Percentiles rank a stretch among this genome's conserved stretches.
phyloP scores from a whole-genome alignment of 2,329 filamentous ascomycete genomes.

The Ophioceras dolichostomum region DNA sequence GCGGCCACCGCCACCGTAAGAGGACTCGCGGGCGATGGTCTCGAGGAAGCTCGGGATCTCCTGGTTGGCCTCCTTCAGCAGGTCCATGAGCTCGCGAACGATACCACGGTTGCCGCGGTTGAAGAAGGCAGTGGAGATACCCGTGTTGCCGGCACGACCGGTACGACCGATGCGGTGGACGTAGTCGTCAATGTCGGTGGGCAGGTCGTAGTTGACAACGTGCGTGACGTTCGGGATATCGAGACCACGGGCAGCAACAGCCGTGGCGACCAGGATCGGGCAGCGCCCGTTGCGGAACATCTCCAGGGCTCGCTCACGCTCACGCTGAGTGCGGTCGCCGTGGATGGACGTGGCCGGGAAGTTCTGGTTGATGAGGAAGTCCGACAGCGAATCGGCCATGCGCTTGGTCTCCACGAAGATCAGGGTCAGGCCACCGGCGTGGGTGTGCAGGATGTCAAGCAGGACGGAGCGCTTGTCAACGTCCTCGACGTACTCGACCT shows the following conservation, averaged over 20 bases:
- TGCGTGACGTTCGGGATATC: slow-evolving; percentile 96
- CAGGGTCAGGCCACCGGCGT: slow-evolving; percentile 73
- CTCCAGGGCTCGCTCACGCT: slow-evolving; percentile 94
- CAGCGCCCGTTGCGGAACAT: slow-evolving; percentile 95
- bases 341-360: slow-evolving; percentile 98
- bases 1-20: slow-evolving; percentile 61
- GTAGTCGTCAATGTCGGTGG: slow-evolving; percentile 95
- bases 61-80: slow-evolving; percentile 97
- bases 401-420: slow-evolving; percentile 99
- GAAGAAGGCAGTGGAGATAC: slow-evolving; percentile 98
- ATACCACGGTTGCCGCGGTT: slow-evolving; percentile 98
- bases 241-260: slow-evolving; percentile 80
- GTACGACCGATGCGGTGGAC: slow-evolving; percentile 99
- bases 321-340: slow-evolving; percentile 94
- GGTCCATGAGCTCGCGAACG: slow-evolving; percentile 90
- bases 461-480: slow-evolving; percentile 82
- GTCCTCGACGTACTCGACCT: slow-evolving; percentile 94
- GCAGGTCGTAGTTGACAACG: slow-evolving; percentile 90
- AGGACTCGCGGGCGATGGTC: slow-evolving; percentile 90
- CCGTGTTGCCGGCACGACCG: slow-evolving; percentile 97
- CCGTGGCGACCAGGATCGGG: slow-evolving; percentile 93
- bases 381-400: slow-evolving; percentile 94
- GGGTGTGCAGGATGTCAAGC: slow-evolving; percentile 92
- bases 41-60: slow-evolving; percentile 91
- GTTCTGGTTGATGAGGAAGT: slow-evolving; percentile 97